phyloP scores from a whole-genome alignment of 1,139 yeast species.

The Yamadazyma spencermartinsiae region DNA sequence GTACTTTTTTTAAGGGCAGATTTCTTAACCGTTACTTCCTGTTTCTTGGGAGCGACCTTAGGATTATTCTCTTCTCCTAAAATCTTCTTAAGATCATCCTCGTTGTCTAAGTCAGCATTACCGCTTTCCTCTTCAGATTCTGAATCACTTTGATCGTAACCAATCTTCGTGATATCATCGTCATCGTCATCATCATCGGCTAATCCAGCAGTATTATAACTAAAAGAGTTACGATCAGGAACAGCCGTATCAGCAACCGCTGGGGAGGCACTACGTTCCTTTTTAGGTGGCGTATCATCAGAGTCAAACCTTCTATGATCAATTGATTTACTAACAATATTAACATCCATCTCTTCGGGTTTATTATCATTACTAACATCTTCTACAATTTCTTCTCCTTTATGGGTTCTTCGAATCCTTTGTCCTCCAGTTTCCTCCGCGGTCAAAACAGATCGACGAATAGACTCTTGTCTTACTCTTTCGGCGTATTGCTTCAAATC shows the following conservation, averaged over 20 bases:
- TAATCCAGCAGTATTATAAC: constrained; percentile 2
- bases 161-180: constrained; percentile 20
- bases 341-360: constrained; percentile 28
- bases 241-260: not conserved
- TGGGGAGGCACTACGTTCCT: constrained; percentile 1
- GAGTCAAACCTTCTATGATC: constrained; percentile 40
- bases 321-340: constrained; percentile 40
- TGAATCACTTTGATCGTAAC: constrained; percentile 7
- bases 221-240: not conserved
- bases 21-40: not conserved
- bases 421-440: constrained; percentile 47
- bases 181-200: constrained; percentile 10
- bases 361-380: constrained; percentile 31
- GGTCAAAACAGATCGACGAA: constrained; percentile 62
- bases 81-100: constrained; percentile 20
- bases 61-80: constrained; percentile 10
- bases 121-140: constrained; percentile 7
- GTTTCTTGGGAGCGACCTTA: constrained; percentile 5
- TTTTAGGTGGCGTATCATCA: constrained; percentile 4
- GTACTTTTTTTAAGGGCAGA: constrained; percentile 4
- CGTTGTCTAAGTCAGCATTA: constrained; percentile 5
- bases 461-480: constrained; percentile 66
- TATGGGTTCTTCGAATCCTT: constrained; percentile 74
- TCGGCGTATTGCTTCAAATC: constrained; percentile 72
- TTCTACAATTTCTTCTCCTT: constrained; percentile 82